phyloP scores from a whole-genome alignment of 305 asterid species.

The Fraxinus albicans region DNA sequence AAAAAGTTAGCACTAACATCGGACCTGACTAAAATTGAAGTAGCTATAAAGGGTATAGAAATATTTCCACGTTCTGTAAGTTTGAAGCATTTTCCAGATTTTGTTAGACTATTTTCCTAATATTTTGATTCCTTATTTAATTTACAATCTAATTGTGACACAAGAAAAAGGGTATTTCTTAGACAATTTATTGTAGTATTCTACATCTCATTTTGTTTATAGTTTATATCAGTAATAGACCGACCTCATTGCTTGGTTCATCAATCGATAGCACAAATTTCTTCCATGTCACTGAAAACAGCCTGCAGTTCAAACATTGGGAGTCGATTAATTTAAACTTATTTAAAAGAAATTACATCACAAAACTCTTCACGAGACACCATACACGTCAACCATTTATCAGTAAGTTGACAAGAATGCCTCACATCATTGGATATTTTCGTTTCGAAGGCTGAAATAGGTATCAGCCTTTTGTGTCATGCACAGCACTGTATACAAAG shows the following conservation, averaged over 20 bases:
- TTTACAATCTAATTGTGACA: background rate
- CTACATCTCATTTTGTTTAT: background rate
- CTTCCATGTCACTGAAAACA: conserved; percentile 70
- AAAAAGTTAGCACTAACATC: background rate
- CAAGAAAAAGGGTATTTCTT: background rate
- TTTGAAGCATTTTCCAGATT: background rate
- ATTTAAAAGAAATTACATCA: background rate
- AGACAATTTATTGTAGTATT: background rate
- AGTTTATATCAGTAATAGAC: background rate
- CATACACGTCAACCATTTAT: background rate
- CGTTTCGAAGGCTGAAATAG: background rate
- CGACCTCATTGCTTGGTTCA: conserved; percentile 67
- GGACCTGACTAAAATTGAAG: background rate
- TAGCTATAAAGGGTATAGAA: background rate
- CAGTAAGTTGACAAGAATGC: background rate
- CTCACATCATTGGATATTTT: background rate
- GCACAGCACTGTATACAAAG: conserved; percentile 38
- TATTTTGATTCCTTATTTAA: background rate
- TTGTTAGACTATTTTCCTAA: background rate
- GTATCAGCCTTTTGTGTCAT: conserved; percentile 45
- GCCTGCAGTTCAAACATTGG: conserved; percentile 45
- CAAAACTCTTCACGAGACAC: background rate
- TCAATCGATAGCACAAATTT: conserved; percentile 62
- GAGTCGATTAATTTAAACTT: background rate
- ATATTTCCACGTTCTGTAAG: background rate